A percentile compares a stretch with the other conserved stretches of the same genome.
Conservation (phyloP, 139 green algal genomes). For the Picochlorum sp. region DNA sequence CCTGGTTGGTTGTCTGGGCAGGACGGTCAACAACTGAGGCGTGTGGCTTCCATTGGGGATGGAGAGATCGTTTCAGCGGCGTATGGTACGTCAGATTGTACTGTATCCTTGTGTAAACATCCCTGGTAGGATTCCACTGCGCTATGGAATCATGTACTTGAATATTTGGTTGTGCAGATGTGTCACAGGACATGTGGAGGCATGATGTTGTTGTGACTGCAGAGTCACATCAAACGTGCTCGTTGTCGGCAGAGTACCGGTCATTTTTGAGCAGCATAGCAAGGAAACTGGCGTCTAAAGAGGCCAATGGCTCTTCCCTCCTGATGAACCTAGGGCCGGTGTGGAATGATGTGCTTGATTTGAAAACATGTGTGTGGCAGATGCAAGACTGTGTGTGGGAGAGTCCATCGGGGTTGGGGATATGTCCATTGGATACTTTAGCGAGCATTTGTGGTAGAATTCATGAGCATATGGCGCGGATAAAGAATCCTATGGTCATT, state of each 20-base stretch:
- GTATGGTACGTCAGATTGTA: background rate
- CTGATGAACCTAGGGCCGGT: constrained; percentile 28
- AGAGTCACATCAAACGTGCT: background rate
- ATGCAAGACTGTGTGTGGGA: constrained; percentile 6
- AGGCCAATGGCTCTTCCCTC: constrained; percentile 3
- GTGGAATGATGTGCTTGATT: constrained; percentile 4
- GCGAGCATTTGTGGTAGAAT: constrained; percentile 25
- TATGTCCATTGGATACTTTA: constrained; percentile 27
- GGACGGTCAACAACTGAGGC: background rate
- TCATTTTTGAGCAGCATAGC: background rate
- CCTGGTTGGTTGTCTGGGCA: background rate
- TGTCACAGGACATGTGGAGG: background rate
- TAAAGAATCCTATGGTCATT: constrained; percentile 14
- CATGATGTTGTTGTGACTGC: background rate
- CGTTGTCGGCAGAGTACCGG: background rate
- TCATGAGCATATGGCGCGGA: constrained; percentile 21
- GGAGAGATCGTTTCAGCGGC: background rate
- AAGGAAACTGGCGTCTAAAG: background rate
- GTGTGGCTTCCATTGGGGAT: background rate
- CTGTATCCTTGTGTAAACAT: background rate
- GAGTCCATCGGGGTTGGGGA: constrained; percentile 19
- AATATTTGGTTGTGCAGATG: background rate
- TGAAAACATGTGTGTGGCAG: constrained; percentile 12
- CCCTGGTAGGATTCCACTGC: background rate
- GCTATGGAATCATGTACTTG: background rate